Percentiles rank a stretch among this genome's conserved stretches.
Conservation (phyloP, 192 early-diverging fungal species). For the Coemansia sp. region DNA sequence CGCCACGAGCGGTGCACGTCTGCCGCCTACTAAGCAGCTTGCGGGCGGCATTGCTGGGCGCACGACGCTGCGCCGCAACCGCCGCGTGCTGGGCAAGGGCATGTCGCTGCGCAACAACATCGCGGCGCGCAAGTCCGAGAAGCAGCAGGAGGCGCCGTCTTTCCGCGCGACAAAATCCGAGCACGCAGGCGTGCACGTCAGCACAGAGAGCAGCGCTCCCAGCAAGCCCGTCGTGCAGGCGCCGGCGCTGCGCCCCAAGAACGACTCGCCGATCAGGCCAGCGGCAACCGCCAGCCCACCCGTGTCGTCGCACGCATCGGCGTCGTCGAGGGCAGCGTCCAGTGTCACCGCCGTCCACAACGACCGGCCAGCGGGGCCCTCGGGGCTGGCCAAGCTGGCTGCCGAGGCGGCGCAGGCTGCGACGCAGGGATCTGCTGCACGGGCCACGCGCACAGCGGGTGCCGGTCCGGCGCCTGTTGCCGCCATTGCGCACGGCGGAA, state of each 20-base stretch:
- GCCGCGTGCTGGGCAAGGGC: constrained; percentile 28
- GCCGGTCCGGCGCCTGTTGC: background rate
- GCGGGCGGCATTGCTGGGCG: background rate
- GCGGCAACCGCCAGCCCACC: background rate
- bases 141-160: background rate
- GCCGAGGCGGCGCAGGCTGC: constrained; percentile 19
- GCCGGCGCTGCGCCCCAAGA: background rate
- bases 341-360: background rate
- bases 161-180: background rate
- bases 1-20: no score
- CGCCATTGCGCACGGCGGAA: background rate
- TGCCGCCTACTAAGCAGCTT: background rate
- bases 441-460: constrained; percentile 1
- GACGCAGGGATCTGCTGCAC: constrained; percentile 1
- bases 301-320: background rate
- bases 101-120: constrained; percentile 7
- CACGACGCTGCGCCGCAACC: constrained; percentile 37
- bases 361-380: background rate
- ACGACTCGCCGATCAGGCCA: background rate
- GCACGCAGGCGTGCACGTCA: background rate
- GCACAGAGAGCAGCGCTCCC: background rate
- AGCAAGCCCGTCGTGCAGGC: background rate
- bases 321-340: background rate
- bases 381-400: constrained; percentile 38
- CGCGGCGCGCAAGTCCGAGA: background rate